Evolutionary conservation across 2,329 filamentous ascomycete species (phyloP), one percentile per base, ranked within the genome.

Genomic region (Hypoxylon rubiginosum): DNA sequence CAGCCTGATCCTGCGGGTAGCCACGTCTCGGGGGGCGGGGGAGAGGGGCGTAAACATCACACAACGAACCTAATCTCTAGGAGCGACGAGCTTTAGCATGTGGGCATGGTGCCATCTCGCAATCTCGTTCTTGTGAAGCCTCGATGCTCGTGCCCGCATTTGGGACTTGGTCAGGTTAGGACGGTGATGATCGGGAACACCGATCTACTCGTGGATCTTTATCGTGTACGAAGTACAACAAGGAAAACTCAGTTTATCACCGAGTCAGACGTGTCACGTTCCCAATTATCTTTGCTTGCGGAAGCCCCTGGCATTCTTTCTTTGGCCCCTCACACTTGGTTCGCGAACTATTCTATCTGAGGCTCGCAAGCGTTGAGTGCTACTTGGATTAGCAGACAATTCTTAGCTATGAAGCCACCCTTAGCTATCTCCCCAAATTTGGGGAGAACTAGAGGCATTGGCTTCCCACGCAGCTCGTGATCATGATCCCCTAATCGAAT

Each of bases 1-100:
- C 49, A 45, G 43, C 53, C n/a, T 68, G 65, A 71, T 72, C 53
- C 66, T 67, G 71, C 63, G 53, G 57, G 57, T 71, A 72, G 65
- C 71, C 70, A 67, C 61, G 62, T 62, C 51, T 58, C 62, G 66
- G 66, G 21, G 21, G 21, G 21, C 21, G 21, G 21, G 21, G 21
- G 21, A n/a, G n/a, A n/a, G n/a, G 26, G 55, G 21, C 17, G 43
- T 43, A 41, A 52, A 34, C 54, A 32, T 54, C 56, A 46, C 30
- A 19, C 49, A 41, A 15, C 43, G 49, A 21, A 36, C 17, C 49
- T 17, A 41, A 51, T 46, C 53, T 51, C 30, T 24, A 39, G 17
- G 9, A 34, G 8, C 26, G 36, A 46, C 32, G 53, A 48, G 45
- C 61, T 46, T 34, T 28, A 8, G 21, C 15, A n/a, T 10, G 57